Evolutionary conservation across 2,329 filamentous ascomycete species (phyloP).

Genomic region (Xylariales sp.): DNA sequence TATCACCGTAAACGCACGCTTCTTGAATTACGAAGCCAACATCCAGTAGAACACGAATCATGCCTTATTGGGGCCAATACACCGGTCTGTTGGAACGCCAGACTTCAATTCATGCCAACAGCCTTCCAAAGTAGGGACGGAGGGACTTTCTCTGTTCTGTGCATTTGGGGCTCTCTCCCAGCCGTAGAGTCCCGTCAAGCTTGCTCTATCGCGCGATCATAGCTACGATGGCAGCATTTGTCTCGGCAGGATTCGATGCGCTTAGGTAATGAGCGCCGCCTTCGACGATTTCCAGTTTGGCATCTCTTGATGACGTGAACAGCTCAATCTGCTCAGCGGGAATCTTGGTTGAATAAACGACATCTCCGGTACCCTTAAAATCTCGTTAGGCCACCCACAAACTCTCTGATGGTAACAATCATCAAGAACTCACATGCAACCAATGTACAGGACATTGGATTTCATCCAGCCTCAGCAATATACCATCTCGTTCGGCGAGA

Average conservation of each 20-base stretch:
- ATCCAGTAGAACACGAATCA: too few relatives aligned
- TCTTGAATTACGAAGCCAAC: too few relatives aligned
- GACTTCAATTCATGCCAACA: too few relatives aligned
- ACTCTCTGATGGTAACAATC: not conserved
- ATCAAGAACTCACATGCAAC: conserved; percentile 37
- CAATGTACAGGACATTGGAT: conserved; percentile 48
- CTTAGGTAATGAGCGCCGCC: conserved; percentile 45
- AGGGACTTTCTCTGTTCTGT: too few relatives aligned
- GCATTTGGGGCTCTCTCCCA: too few relatives aligned
- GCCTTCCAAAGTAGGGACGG: too few relatives aligned
- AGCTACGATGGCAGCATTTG: conserved; percentile 11
- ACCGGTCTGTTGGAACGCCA: too few relatives aligned
- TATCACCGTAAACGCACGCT: too few relatives aligned
- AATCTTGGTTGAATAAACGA: conserved; percentile 33
- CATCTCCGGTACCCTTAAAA: conserved; percentile 39
- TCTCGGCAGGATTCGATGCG: conserved; percentile 42
- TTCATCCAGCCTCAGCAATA: conserved; percentile 39
- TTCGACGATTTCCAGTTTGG: conserved; percentile 37
- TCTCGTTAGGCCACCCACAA: not conserved
- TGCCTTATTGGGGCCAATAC: too few relatives aligned
- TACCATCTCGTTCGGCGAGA: conserved; percentile 42
- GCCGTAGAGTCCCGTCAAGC: too few relatives aligned
- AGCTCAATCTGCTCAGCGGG: conserved; percentile 45
- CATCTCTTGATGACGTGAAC: conserved; percentile 41
- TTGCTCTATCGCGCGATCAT: too few relatives aligned